A percentile compares a stretch with the other conserved stretches of the same genome.
Conservation (phyloP, 176 grass and related monocot species). For the Poa pratensis region DNA sequence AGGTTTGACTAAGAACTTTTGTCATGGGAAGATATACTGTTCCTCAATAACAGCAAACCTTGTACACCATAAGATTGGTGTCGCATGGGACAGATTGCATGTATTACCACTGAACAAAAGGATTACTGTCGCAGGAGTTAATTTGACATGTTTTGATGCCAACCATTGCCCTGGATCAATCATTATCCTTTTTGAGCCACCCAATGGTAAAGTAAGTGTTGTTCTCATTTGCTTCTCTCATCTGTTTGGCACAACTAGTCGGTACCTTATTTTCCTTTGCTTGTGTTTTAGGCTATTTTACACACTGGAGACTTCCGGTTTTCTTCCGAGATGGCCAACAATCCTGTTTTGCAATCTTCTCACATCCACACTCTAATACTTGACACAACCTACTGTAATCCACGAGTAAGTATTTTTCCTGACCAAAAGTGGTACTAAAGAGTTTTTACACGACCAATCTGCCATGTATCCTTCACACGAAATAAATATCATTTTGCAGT, state of each 20-base stretch:
- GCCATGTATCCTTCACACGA: conserved; percentile 3
- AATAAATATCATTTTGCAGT: conserved; percentile 58
- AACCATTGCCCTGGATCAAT: conserved; percentile 96
- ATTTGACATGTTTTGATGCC: conserved; percentile 90
- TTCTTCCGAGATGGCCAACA: conserved; percentile 79
- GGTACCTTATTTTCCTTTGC: conserved; percentile 36
- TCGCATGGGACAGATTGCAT: conserved; percentile 78
- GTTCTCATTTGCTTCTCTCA: neutral
- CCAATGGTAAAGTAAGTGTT: conserved; percentile 83
- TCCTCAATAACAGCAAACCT: conserved; percentile 88
- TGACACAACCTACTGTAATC: conserved; percentile 93
- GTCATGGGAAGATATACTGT: conserved; percentile 92
- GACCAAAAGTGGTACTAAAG: neutral
- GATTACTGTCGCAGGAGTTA: conserved; percentile 65
- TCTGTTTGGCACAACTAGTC: conserved; percentile 17
- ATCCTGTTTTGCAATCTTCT: conserved; percentile 61
- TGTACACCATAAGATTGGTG: conserved; percentile 89
- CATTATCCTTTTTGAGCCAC: conserved; percentile 93
- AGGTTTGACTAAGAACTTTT: conserved; percentile 91
- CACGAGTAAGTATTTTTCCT: conserved; percentile 58
- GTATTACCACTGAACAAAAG: conserved; percentile 87
- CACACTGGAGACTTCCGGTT: conserved; percentile 95
- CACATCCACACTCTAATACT: conserved; percentile 85
- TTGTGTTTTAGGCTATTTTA: conserved; percentile 72
- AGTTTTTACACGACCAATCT: conserved; percentile 28